Base-by-base conservation (phyloP, 805 yeast species). In the Wickerhamiella azyma region DNA sequence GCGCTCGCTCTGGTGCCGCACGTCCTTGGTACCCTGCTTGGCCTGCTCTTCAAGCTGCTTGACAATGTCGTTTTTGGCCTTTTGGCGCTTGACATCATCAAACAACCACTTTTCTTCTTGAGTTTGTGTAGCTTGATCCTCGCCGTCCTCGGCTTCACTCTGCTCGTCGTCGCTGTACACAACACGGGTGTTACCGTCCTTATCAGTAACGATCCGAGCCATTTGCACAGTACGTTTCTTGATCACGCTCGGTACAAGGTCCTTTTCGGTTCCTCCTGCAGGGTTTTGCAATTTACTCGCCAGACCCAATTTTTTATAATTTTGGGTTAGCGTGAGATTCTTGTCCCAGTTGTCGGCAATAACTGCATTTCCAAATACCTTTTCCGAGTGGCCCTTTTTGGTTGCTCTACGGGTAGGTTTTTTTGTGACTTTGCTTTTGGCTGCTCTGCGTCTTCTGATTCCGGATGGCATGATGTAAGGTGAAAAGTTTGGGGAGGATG, bases 281-380 rank as follows among this genome's bases (percentile, higher is more conserved):
- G 76, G 69, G 14, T 63, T 66, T 21, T 81, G 81, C 32, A 88
- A 63, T 53, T 77, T 76, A 9, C 82, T 70, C 32, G 76, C 68
- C 45, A 92, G 68, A 2, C 98, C 98, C 26, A 92, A 66, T 52
- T 70, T 76, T 55, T 79, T 79, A 65, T 92, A 89, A 62, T 92
- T 92, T 60, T 92, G 97, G 44, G 77, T 71, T 50, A 88, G 66
- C 0, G 97, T 88, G 47, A 80, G 69, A 10, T 74, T 72, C 49
- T 77, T 74, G 64, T 92, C 95, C 98, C 98, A 92, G 62, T 86
- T 74, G 29, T 77, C 83, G 4, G 85, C 94, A 51, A 92, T 82
- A 51, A 92, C 75, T 59, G 85, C 85, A 0, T 83, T 70, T 14
- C 45, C 40, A 16, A 35, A 35, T 2, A 36, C 38, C 41, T 71